These are phyloP conservation scores for Onygenales sp. DNA, from an alignment of 2,329 filamentous ascomycete genomes.

Conservation along the genomic window DNA sequence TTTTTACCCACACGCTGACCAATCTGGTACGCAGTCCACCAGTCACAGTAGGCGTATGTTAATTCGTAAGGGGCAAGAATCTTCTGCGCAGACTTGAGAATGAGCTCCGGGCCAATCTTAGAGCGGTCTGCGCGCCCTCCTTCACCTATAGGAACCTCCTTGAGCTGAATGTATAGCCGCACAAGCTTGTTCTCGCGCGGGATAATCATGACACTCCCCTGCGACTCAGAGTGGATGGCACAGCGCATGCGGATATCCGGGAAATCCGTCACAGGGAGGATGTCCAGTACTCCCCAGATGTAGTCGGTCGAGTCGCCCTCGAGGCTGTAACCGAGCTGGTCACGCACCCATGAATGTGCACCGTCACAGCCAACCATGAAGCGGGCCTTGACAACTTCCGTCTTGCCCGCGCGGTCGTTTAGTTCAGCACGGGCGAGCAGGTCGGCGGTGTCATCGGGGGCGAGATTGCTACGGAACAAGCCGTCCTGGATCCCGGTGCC, in stretches of 20 bases:
- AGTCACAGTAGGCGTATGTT: slow-evolving; percentile 54
- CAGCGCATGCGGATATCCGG: slow-evolving; percentile 51
- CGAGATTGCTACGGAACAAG: slow-evolving; percentile 51
- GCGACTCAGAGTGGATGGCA: slow-evolving; percentile 46
- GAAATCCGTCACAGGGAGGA: slow-evolving; percentile 48
- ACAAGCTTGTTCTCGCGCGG: slow-evolving; percentile 55
- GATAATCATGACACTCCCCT: slow-evolving; percentile 55
- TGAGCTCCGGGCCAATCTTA: slow-evolving; percentile 53
- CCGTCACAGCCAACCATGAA: slow-evolving; percentile 58
- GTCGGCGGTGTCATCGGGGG: slow-evolving; percentile 48
- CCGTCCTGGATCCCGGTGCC: slow-evolving; percentile 37
- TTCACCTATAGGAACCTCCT: slow-evolving; percentile 32
- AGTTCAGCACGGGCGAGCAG: slow-evolving; percentile 23
- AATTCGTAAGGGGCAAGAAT: slow-evolving; percentile 61
- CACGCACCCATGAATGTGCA: slow-evolving; percentile 56
- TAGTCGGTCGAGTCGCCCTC: slow-evolving; percentile 44
- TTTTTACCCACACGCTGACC: slow-evolving; percentile 53
- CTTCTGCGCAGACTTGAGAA: slow-evolving; percentile 53
- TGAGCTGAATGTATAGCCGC: slow-evolving; percentile 57
- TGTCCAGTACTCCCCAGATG: slow-evolving; percentile 41
- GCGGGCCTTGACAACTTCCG: slow-evolving; percentile 42
- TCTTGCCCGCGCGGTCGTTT: background rate
- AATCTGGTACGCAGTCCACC: slow-evolving; percentile 61
- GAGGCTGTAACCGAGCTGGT: slow-evolving; percentile 47
- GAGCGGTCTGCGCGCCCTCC: slow-evolving; percentile 44